Conservation (phyloP, 371 early-diverging fungal species). For the Lichtheimia ornata region DNA sequence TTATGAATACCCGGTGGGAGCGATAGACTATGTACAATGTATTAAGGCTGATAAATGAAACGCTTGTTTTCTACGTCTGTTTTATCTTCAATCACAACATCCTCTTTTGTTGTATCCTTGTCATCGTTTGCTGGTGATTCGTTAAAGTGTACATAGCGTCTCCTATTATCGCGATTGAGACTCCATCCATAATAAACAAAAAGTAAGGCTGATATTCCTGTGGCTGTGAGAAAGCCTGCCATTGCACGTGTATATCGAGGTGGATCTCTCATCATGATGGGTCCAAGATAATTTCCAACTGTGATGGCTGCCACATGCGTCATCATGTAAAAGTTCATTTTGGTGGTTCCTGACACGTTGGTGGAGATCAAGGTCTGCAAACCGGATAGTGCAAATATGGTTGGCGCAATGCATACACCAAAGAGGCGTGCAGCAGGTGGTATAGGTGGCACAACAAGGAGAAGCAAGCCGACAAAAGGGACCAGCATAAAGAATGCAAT, state of each 20-base stretch:
- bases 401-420: background rate
- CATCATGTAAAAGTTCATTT: background rate
- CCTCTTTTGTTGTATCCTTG: background rate
- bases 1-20: no score
- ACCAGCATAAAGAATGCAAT: background rate
- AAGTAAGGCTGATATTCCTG: background rate
- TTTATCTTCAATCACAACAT: background rate
- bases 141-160: no score
- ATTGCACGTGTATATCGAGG: background rate
- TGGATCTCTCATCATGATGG: background rate
- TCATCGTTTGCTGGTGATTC: background rate
- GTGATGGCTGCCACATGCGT: background rate
- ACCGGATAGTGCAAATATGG: background rate
- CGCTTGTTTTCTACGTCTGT: constrained; percentile 6
- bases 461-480: background rate
- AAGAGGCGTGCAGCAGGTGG: no score
- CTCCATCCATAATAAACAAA: background rate
- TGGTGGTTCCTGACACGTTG: constrained; percentile 5
- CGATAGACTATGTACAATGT: no score
- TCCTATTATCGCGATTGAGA: no score
- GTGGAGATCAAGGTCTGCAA: background rate
- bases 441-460: background rate
- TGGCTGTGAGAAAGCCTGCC: background rate
- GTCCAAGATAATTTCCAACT: constrained; percentile 2
- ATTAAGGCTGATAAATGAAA: background rate